phyloP scores from a whole-genome alignment of 345 rosid genomes.

The Gossypium bickii region DNA sequence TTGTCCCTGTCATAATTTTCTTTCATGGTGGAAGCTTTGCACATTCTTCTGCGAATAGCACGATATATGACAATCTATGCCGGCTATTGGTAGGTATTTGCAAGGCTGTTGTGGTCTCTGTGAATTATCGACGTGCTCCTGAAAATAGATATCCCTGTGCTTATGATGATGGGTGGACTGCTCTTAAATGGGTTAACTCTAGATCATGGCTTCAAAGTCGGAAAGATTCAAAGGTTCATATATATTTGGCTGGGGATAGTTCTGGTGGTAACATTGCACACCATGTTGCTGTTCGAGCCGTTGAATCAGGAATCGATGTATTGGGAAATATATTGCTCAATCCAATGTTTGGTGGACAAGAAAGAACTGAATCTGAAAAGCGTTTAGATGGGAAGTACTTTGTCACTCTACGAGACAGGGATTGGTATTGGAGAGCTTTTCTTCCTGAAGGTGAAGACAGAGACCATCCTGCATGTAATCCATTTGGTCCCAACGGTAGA shows the following conservation, averaged over 20 bases:
- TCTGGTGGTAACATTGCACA: constrained; percentile 90
- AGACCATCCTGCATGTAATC: constrained; percentile 87
- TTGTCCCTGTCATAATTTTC: constrained; percentile 74
- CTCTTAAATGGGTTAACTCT: constrained; percentile 71
- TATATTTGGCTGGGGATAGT: constrained; percentile 86
- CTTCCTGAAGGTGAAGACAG: constrained; percentile 76
- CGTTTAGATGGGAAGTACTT: constrained; percentile 78
- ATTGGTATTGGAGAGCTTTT: constrained; percentile 94
- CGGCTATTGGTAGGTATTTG: constrained; percentile 70
- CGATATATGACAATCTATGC: constrained; percentile 72
- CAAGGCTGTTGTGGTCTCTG: constrained; percentile 76
- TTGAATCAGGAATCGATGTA: constrained; percentile 53
- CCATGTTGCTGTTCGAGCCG: constrained; percentile 67
- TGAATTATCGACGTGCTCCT: constrained; percentile 82
- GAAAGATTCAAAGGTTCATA: constrained; percentile 63
- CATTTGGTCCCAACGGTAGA: constrained; percentile 61
- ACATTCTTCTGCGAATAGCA: constrained; percentile 75
- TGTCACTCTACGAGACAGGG: constrained; percentile 65
- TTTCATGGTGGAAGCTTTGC: constrained; percentile 98
- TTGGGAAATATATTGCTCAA: constrained; percentile 72
- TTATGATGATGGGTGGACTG: constrained; percentile 87
- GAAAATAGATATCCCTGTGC: constrained; percentile 80
- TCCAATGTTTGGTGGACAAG: constrained; percentile 91
- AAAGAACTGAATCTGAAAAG: constrained; percentile 74
- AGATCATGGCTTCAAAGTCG: constrained; percentile 73